These are phyloP conservation scores for Cordyceps cateniannulata DNA, from an alignment of 2,329 filamentous ascomycete genomes.

Conservation along the genomic window DNA sequence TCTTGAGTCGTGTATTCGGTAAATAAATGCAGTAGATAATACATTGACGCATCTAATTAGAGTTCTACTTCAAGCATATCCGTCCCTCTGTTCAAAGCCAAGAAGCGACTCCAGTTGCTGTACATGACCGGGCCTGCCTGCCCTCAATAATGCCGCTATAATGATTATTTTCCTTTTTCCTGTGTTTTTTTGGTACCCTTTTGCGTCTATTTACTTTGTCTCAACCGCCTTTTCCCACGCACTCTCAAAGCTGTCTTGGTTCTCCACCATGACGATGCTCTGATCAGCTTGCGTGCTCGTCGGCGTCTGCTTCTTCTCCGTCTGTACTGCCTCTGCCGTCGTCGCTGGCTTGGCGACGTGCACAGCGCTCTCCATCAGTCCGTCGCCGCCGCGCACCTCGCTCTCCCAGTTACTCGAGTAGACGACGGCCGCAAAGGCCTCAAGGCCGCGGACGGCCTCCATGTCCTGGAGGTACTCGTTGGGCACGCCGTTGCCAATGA, in stretches of 20 bases:
- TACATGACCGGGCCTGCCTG: not conserved
- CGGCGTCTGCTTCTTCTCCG: constrained; percentile 17
- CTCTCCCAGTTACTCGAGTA: constrained; percentile 79
- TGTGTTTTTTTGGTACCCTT: not conserved
- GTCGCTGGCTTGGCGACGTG: constrained; percentile 23
- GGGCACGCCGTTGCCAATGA: constrained; percentile 71
- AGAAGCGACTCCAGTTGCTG: not conserved
- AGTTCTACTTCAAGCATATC: not conserved
- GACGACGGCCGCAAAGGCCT: constrained; percentile 80
- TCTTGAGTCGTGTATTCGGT: not conserved
- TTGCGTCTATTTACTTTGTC: not conserved
- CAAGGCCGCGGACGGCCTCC: constrained; percentile 68
- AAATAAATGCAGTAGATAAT: not conserved
- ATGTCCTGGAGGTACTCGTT: constrained; percentile 68
- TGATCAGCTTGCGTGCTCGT: constrained; percentile 30
- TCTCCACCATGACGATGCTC: constrained; percentile 48
- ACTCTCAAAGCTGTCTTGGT: constrained; percentile 51
- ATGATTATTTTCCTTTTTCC: not conserved
- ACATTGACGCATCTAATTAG: not conserved
- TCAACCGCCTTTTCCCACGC: constrained; percentile 60
- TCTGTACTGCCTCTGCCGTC: constrained; percentile 12
- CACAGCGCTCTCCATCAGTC: constrained; percentile 32
- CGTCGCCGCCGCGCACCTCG: constrained; percentile 48
- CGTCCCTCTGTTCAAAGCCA: not conserved
- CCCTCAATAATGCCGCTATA: not conserved